Evolutionary conservation across 352 stramenopile species (phyloP), one percentile per base, ranked within the genome.

Genomic region (Phytophthora kernoviae): DNA sequence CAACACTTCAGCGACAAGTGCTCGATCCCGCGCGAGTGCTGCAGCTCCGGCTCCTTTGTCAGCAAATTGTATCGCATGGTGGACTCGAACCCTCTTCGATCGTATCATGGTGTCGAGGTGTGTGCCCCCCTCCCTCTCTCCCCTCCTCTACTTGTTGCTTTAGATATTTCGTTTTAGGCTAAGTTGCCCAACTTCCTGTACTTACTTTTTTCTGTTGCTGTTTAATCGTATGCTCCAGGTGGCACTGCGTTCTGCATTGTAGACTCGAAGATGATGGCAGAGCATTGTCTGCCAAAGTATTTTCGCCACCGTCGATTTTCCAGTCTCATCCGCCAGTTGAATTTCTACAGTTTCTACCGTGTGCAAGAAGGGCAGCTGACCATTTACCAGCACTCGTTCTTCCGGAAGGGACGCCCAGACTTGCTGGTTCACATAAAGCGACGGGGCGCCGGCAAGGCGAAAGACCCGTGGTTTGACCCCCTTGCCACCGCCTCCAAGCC

Each of bases 311-410:
- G 84, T 2, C 80, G 89, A 20, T 96, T 96, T 55, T 94, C 90
- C 33, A 93, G 81, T 53, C 65, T 96, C 17, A 94, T 96, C 54
- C 89, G 89, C 9, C 89, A 96, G 79, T 70, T 96, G 47, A 96
- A 96, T 67, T 96, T 96, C 54, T 96, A 96, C 86, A 94, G 83
- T 70, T 96, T 96, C 46, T 96, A 96, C 68, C 90, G 90, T 41
- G 88, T 96, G 45, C 88, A 90, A 53, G 85, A 94, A 58, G 85
- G 85, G 10, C 84, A 91, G 64, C 64, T 91, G 34, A 91, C 84
- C 5, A 94, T 94, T 50, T 94, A 94, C 69, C 85, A 94, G 65
- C 85, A 94, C 64, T 89, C 79, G 26, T 90, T 88, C 62, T 94
- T 94, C 67, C 85, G 85, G 15, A 90, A 94, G 67, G 85, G 77